A percentile compares a stretch with the other conserved stretches of the same genome.
phyloP scores from a whole-genome alignment of 148 eudicot species.

The Pouteria glomerata region DNA sequence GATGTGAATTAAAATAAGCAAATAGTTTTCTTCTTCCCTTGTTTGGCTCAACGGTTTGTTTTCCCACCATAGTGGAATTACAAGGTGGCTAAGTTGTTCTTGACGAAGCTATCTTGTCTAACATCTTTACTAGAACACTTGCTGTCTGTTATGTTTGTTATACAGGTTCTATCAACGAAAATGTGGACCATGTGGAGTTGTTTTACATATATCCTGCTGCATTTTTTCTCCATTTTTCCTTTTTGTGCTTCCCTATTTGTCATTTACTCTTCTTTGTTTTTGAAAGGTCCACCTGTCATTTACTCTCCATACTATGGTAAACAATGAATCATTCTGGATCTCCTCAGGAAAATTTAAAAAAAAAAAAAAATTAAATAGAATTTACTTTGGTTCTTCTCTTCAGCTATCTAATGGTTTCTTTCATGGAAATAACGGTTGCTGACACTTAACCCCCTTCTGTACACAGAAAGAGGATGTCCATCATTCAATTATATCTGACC shows the following conservation, averaged over 20 bases:
- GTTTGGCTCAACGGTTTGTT: neutral
- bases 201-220: neutral
- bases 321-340: neutral
- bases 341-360: neutral
- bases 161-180: neutral
- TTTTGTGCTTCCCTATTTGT: neutral
- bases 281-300: neutral
- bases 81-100: neutral
- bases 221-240: neutral
- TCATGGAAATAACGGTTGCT: neutral
- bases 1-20: neutral
- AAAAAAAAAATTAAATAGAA: neutral
- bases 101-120: neutral
- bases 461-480: slow-evolving; percentile 99
- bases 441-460: slow-evolving; percentile 7
- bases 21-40: neutral
- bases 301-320: neutral
- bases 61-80: neutral
- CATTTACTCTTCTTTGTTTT: neutral
- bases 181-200: neutral
- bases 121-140: neutral
- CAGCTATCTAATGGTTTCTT: neutral
- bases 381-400: neutral
- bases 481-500: slow-evolving; percentile 97
- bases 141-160: neutral